Percentiles rank a stretch among this genome's conserved stretches.
phyloP scores from a whole-genome alignment of 1,139 yeast species.

The Spathaspora sp. region DNA sequence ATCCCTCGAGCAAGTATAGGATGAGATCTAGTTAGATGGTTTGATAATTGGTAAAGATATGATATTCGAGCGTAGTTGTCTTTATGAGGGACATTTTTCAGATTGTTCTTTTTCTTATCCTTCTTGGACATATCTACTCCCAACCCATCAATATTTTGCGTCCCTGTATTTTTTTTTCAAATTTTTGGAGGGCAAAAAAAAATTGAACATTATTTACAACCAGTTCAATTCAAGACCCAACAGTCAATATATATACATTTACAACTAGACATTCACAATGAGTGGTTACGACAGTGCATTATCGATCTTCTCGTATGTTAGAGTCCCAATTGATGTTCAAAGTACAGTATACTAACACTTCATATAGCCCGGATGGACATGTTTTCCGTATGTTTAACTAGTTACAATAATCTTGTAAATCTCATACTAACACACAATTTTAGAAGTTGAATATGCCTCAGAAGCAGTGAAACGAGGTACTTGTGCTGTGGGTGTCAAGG shows the following conservation, averaged over 20 bases:
- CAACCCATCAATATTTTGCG: background rate
- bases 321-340: background rate
- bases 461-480: slow-evolving; percentile 99
- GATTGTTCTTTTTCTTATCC: slow-evolving; percentile 11
- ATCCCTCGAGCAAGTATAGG: slow-evolving; percentile 50
- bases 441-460: slow-evolving; percentile 92
- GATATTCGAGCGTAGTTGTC: slow-evolving; percentile 62
- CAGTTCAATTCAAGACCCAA: background rate
- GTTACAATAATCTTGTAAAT: background rate
- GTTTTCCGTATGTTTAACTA: slow-evolving; percentile 69
- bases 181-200: slow-evolving; percentile 15
- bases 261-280: slow-evolving; percentile 35
- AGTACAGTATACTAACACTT: slow-evolving; percentile 19
- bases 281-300: slow-evolving; percentile 99
- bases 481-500: slow-evolving; percentile 96
- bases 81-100: slow-evolving; percentile 45
- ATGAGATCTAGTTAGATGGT: slow-evolving; percentile 18
- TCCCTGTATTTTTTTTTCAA: background rate
- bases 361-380: slow-evolving; percentile 90
- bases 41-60: slow-evolving; percentile 54
- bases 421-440: slow-evolving; percentile 19
- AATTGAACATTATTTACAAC: slow-evolving; percentile 1
- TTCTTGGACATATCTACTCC: slow-evolving; percentile 4
- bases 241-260: background rate
- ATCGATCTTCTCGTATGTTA: slow-evolving; percentile 88